Evolutionary conservation across 495 filamentous ascomycete species (phyloP).

Genomic region (Aspergillus olivimuriae): DNA sequence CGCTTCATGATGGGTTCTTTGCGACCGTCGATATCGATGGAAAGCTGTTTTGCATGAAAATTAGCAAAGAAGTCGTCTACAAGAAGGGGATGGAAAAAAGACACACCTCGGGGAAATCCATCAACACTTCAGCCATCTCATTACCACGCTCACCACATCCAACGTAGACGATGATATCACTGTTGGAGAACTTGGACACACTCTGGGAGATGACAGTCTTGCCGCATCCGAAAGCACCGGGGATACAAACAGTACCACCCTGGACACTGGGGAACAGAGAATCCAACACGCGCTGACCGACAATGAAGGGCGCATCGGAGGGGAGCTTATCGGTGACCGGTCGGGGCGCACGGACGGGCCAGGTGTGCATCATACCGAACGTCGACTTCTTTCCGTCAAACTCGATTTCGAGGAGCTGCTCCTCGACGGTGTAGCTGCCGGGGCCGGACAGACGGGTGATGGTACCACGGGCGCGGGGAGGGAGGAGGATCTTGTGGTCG

Average conservation of each 20-base stretch:
- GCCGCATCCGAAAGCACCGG: slow-evolving; percentile 96
- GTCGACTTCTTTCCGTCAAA: slow-evolving; percentile 93
- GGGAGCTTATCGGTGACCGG: slow-evolving; percentile 85
- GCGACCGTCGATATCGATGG: slow-evolving; percentile 83
- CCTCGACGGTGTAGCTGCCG: slow-evolving; percentile 88
- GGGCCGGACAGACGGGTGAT: slow-evolving; percentile 85
- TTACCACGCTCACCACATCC: slow-evolving; percentile 98
- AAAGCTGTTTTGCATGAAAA: slow-evolving; percentile 47
- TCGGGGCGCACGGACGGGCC: slow-evolving; percentile 96
- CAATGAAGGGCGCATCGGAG: slow-evolving; percentile 82
- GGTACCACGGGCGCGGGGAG: slow-evolving; percentile 80
- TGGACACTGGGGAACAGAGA: slow-evolving; percentile 97
- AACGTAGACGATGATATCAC: slow-evolving; percentile 97
- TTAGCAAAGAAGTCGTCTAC: slow-evolving; percentile 4
- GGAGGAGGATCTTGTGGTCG: slow-evolving; percentile 93
- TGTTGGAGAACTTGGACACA: slow-evolving; percentile 99
- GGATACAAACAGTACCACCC: slow-evolving; percentile 96
- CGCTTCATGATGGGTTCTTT: slow-evolving; percentile 99
- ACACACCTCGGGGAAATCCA: slow-evolving; percentile 88
- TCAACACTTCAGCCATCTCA: slow-evolving; percentile 99
- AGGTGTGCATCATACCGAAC: slow-evolving; percentile 95
- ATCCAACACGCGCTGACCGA: slow-evolving; percentile 94
- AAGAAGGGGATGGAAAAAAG: background rate
- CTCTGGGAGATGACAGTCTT: slow-evolving; percentile 99
- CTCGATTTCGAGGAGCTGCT: slow-evolving; percentile 92